A percentile compares a stretch with the other conserved stretches of the same genome.
Conservation (phyloP, 805 yeast species). For the Lipomyces japonicus region DNA sequence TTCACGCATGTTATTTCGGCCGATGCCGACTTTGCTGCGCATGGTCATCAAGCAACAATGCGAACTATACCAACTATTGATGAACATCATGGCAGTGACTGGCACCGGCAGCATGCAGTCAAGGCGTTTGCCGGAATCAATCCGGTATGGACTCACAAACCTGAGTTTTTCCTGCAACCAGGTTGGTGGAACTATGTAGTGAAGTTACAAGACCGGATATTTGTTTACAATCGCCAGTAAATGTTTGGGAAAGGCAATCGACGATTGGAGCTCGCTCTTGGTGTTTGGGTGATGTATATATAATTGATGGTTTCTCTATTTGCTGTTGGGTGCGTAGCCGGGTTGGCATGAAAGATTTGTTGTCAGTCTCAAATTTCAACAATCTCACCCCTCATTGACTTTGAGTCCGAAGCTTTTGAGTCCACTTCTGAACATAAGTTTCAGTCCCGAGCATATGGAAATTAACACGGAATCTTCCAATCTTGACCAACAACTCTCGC, state of each 20-base stretch:
- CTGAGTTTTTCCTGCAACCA: slow-evolving; percentile 1
- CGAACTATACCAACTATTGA: too few species aligned
- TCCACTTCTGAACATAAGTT: too few species aligned
- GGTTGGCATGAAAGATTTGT: too few species aligned
- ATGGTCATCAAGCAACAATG: neutral
- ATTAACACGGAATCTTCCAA: too few species aligned
- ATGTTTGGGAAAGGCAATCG: too few species aligned
- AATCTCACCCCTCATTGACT: neutral
- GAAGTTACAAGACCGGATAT: slow-evolving; percentile 11
- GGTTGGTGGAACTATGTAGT: slow-evolving; percentile 21
- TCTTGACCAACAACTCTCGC: too few species aligned
- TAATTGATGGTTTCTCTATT: too few species aligned
- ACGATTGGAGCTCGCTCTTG: too few species aligned
- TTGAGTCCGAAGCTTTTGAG: neutral
- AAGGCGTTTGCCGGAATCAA: slow-evolving; percentile 43
- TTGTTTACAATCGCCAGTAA: slow-evolving; percentile 8
- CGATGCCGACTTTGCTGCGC: slow-evolving; percentile 15
- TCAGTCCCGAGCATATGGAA: too few species aligned
- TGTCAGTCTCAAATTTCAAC: too few species aligned
- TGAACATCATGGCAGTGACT: slow-evolving; percentile 32
- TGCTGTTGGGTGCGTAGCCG: too few species aligned
- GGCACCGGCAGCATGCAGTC: slow-evolving; percentile 45
- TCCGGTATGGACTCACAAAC: slow-evolving; percentile 10
- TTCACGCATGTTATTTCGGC: slow-evolving; percentile 54
- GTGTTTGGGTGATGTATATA: too few species aligned